Conservation (phyloP, 352 stramenopile genomes). For the Saprolegnia parasitica region DNA sequence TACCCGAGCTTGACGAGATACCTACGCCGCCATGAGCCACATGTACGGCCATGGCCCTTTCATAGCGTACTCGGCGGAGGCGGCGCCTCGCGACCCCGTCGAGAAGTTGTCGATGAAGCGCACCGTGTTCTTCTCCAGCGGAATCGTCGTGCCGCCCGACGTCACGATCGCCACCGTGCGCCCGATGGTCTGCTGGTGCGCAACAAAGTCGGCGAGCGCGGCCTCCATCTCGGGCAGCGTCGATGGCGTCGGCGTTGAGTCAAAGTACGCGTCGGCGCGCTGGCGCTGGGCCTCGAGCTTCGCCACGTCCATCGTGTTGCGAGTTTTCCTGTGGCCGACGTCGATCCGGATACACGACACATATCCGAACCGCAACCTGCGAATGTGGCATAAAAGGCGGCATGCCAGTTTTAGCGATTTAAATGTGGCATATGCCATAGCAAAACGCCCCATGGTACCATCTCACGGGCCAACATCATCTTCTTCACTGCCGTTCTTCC, state of each 20-base stretch:
- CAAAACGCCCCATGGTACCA: too few species aligned
- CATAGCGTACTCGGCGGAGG: conserved; percentile 54
- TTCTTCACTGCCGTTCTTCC: too few species aligned
- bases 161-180: conserved; percentile 91
- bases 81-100: conserved; percentile 87
- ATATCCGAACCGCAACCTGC: background rate
- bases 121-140: conserved; percentile 93
- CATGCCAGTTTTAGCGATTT: too few species aligned
- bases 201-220: conserved; percentile 53
- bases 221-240: conserved; percentile 38
- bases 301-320: background rate
- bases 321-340: background rate
- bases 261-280: conserved; percentile 43
- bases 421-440: too few species aligned
- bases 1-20: conserved; percentile 93
- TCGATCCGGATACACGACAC: background rate
- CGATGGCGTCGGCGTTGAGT: conserved; percentile 39
- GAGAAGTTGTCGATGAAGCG: conserved; percentile 98
- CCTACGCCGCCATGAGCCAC: conserved; percentile 33
- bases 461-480: too few species aligned
- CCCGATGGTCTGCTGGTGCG: conserved; percentile 54
- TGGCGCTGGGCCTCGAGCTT: conserved; percentile 3
- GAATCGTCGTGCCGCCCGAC: conserved; percentile 93
- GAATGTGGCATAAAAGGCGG: background rate
- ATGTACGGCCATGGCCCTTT: conserved; percentile 17